phyloP scores from a whole-genome alignment of 805 yeast genomes.

The Yueomyces sinensis region DNA sequence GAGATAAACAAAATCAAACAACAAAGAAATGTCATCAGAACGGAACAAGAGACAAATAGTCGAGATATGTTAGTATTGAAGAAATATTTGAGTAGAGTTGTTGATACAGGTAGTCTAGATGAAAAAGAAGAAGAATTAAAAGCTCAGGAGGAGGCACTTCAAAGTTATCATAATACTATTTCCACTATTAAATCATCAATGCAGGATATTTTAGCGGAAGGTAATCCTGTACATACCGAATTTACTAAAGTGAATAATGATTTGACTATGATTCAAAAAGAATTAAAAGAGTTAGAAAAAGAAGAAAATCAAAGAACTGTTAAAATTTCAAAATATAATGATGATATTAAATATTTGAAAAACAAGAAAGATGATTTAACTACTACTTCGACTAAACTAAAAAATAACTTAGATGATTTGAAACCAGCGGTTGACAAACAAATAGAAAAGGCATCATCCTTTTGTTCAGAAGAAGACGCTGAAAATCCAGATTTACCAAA shows the following conservation, averaged over 20 bases:
- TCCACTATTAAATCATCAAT: conserved; percentile 14
- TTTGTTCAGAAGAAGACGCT: conserved; percentile 38
- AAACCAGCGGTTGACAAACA: conserved; percentile 20
- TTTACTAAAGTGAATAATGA: conserved; percentile 9
- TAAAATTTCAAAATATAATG: conserved; percentile 12
- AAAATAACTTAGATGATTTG: conserved; percentile 16
- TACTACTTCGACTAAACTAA: conserved; percentile 12
- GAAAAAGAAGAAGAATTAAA: conserved; percentile 13
- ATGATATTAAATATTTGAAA: conserved; percentile 15
- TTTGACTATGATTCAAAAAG: conserved; percentile 3
- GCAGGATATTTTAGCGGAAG: conserved; percentile 8
- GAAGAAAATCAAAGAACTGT: conserved; percentile 6
- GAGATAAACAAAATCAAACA: conserved; percentile 17
- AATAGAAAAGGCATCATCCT: conserved; percentile 22
- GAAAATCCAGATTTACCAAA: conserved; percentile 27
- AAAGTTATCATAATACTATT: conserved; percentile 15
- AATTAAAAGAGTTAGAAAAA: conserved; percentile 8
- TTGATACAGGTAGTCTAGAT: conserved; percentile 18
- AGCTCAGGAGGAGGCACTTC: conserved; percentile 14
- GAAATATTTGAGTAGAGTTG: conserved; percentile 15
- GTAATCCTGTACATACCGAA: conserved; percentile 8
- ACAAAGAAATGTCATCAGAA: conserved; percentile 11
- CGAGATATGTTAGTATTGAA: conserved; percentile 3
- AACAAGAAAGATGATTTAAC: conserved; percentile 9
- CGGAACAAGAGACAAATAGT: not conserved